Base-by-base conservation (phyloP, 345 rosid species). In the Aethionema arabicum region DNA sequence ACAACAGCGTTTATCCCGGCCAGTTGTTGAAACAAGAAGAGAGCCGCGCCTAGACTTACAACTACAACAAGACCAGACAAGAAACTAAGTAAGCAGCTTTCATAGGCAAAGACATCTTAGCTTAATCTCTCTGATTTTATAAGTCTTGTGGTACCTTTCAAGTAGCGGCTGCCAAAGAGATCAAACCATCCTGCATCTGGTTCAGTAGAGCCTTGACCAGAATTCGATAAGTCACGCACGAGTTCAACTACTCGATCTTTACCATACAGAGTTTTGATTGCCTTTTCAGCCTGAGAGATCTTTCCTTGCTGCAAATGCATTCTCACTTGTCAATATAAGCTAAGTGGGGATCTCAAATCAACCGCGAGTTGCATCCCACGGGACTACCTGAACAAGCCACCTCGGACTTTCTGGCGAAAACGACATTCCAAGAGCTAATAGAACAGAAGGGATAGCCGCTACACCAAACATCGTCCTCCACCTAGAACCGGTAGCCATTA, bases 1-100 rank as follows among this genome's bases (percentile, higher is more conserved):
- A 95, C 97, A 52, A 95, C 99, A 33, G 96, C 99, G 52, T 95
- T 95, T 78, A 95, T 95, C 52, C 99, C 99, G 6, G 97, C 99
- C 77, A 95, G 71, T 75, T 90, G 99, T 74, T 95, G 99, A 84
- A 90, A 88, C 63, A 95, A 77, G 89, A 90, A 93, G 62, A 93
- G 96, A 73, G 99, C 95, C 7, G 90, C 90, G 52, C 99, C 99
- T 29, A 90, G 95, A 72, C 95, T 95, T 32, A 95, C 99, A 74
- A 95, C 99, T 90, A 85, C 79, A 80, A 57, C 64, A 75, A 59
- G n/a, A 44, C 38, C 45, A 51, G 8, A 61, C 45, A 52, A 65
- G n/a, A 27, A 56, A 49, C 30, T 56, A 43, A 10, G 9, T 55
- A 16, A 55, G 41, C 27, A 48, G 27, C 5, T 52, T 42, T 7